phyloP scores from a whole-genome alignment of 768 basidiomycete genomes.

The Boletus subparvulus region DNA sequence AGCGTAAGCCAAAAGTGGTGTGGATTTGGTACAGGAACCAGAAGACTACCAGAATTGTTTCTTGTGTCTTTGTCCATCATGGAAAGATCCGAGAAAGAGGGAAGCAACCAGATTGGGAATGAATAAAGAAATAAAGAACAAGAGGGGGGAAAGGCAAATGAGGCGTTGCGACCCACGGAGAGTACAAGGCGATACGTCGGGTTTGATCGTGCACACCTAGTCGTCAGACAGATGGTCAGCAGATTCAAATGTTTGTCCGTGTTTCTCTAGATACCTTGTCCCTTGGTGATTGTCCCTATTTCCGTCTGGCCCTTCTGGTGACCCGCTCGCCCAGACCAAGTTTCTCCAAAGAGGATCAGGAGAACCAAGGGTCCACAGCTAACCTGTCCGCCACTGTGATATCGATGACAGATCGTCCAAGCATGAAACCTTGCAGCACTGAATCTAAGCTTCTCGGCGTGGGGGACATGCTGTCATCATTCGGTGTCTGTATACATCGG shows the following conservation, averaged over 20 bases:
- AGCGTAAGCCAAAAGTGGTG: background rate
- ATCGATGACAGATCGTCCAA: background rate
- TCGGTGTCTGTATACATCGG: background rate
- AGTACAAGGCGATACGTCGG: background rate
- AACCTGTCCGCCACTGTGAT: background rate
- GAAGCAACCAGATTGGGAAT: background rate
- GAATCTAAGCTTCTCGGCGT: background rate
- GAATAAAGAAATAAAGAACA: background rate
- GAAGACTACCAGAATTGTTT: background rate
- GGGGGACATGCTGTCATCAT: background rate
- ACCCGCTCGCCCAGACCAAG: background rate
- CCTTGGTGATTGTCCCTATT: background rate
- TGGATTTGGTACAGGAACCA: background rate
- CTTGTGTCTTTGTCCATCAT: background rate
- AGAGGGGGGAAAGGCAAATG: background rate
- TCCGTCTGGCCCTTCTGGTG: background rate
- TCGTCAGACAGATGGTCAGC: background rate
- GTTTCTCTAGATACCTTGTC: background rate
- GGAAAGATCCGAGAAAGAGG: background rate
- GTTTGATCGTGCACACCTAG: background rate
- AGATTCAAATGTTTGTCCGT: background rate
- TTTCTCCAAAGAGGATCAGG: background rate
- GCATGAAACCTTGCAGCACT: background rate
- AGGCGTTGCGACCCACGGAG: background rate
- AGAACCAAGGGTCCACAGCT: background rate